Conservation (phyloP, 176 grass and related monocot genomes). For the Eremochloa ophiuroides region DNA sequence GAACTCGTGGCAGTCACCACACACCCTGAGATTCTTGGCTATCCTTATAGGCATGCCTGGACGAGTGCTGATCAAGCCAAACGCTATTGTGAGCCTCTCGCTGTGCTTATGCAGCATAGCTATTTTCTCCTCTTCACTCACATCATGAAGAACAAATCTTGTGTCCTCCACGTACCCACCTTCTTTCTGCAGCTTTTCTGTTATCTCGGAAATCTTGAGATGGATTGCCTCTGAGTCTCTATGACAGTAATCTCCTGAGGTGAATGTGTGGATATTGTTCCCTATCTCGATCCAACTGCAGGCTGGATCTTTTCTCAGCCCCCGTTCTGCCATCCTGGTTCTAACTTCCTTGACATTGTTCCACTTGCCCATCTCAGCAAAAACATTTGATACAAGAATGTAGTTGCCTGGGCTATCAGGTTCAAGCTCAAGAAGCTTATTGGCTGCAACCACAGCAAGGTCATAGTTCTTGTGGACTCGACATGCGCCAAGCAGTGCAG, state of each 20-base stretch:
- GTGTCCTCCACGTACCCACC: conserved; percentile 55
- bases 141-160: conserved; percentile 54
- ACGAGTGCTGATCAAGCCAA: conserved; percentile 44
- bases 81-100: conserved; percentile 55
- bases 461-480: conserved; percentile 52
- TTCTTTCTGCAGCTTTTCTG: conserved; percentile 42
- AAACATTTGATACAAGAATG: conserved; percentile 75
- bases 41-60: conserved; percentile 42
- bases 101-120: conserved; percentile 52
- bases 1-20: conserved; percentile 58
- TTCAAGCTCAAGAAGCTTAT: conserved; percentile 70
- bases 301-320: conserved; percentile 72
- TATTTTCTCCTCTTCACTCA: conserved; percentile 54
- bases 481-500: conserved; percentile 77
- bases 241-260: conserved; percentile 48
- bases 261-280: conserved; percentile 54
- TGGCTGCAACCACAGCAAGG: conserved; percentile 48
- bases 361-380: conserved; percentile 74
- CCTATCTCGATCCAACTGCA: conserved; percentile 78
- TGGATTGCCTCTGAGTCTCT: conserved; percentile 44
- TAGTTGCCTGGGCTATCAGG: conserved; percentile 72
- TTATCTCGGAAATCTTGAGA: conserved; percentile 57
- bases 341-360: conserved; percentile 50
- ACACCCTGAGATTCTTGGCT: conserved; percentile 70
- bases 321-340: conserved; percentile 47